Evolutionary conservation across 2,329 filamentous ascomycete species (phyloP), one percentile per base, ranked within the genome.

Genomic region (Colletotrichum noveboracense): DNA sequence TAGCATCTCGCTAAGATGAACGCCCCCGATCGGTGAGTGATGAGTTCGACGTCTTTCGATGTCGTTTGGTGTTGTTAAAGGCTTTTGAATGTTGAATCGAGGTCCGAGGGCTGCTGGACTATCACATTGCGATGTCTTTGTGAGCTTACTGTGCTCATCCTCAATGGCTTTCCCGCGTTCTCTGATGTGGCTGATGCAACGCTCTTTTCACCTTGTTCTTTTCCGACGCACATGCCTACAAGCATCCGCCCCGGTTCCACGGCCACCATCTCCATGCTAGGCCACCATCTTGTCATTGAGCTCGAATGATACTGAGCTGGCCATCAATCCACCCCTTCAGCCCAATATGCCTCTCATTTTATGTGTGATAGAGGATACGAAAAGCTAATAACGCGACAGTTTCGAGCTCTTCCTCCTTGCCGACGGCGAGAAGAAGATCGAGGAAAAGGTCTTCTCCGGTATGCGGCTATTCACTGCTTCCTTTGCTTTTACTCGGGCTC

Each of bases 351-450:
- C n/a, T 52, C n/a, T 52, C 43, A 52, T 21, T 12, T 48, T 7
- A 21, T 21, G 13, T 21, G n/a, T 21, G n/a, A 52, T 7, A 13
- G n/a, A 21, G n/a, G 10, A 24, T 24, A 21, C 30, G 13, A 26
- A 36, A 26, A 64, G 34, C 61, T 64, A 64, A 68, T 5, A 10
- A 10, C 5, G 21, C 9, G 4, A 18, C 74, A 98, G 97, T 83
- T 98, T 97, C 88, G 97, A 98, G 89, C 92, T 97, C 65, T 98
- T 98, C 87, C 87, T 98, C 78, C 94, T 98, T 76, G 91, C 86
- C 55, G 94, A 96, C 65, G 96, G 94, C 77, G 95, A 99, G 90
- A 97, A 96, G 89, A 98, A 98, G 87, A 95, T 98, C 74, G 94
- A 96, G 76, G 93, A 96, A 86, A 94, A 94, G 82, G 90, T 95